phyloP scores from a whole-genome alignment of 2,329 filamentous ascomycete species.

The Hymenoscyphus scutula region DNA sequence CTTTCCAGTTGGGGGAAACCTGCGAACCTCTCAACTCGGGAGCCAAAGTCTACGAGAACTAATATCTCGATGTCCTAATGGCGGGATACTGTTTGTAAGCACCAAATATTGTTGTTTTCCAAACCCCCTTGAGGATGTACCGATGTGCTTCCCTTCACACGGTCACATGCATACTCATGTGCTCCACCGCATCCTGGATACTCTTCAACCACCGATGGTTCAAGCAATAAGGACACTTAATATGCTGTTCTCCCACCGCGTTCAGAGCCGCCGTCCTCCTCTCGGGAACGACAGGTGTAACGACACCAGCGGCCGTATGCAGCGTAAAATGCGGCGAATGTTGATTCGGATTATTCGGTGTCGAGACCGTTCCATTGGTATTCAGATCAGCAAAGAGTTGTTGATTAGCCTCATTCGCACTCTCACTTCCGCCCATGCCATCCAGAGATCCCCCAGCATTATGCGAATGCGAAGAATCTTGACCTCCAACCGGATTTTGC shows the following conservation, averaged over 20 bases:
- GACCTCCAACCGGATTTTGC: background rate
- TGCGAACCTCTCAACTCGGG: background rate
- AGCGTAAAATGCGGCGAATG: slow-evolving; percentile 28
- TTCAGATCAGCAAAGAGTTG: slow-evolving; percentile 24
- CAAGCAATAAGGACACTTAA: slow-evolving; percentile 36
- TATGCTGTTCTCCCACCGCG: slow-evolving; percentile 30
- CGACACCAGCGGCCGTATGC: slow-evolving; percentile 31
- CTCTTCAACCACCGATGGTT: slow-evolving; percentile 36
- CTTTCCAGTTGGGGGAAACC: background rate
- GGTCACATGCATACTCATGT: slow-evolving; percentile 38
- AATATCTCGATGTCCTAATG: background rate
- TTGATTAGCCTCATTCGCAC: slow-evolving; percentile 20
- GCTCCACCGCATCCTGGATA: slow-evolving; percentile 37
- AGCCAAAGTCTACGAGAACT: background rate
- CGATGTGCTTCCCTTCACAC: slow-evolving; percentile 18
- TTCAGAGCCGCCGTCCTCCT: slow-evolving; percentile 25
- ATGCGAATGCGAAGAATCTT: slow-evolving; percentile 8
- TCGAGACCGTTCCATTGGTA: slow-evolving; percentile 8
- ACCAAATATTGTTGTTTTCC: background rate
- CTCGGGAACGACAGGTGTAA: slow-evolving; percentile 28
- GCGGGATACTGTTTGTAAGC: background rate
- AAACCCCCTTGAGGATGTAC: background rate
- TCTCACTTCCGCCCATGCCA: slow-evolving; percentile 27
- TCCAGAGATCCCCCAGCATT: slow-evolving; percentile 13
- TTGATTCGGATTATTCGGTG: slow-evolving; percentile 13